Conservation (phyloP, 768 basidiomycete genomes). For the Leccinum obscurum region DNA sequence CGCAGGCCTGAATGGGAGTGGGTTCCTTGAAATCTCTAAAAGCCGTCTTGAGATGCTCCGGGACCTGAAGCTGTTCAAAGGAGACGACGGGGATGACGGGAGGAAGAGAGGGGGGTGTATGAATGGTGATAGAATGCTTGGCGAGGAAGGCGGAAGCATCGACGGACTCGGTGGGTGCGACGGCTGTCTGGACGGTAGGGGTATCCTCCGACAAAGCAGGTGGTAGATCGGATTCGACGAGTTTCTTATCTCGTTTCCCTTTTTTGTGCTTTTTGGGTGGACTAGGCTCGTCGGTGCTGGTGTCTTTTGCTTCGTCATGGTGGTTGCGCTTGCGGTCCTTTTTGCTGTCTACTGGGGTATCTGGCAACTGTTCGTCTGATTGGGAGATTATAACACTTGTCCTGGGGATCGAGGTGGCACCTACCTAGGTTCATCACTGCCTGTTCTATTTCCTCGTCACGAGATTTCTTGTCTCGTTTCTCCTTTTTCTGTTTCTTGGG, state of each 20-base stretch:
- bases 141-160: conserved; percentile 65
- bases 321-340: conserved; percentile 30
- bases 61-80: conserved; percentile 74
- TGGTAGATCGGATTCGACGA: conserved; percentile 3
- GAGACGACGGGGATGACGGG: conserved; percentile 65
- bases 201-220: conserved; percentile 5
- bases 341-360: conserved; percentile 13
- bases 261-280: conserved; percentile 30
- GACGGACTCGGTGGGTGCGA: conserved; percentile 14
- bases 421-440: conserved; percentile 4
- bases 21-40: conserved; percentile 80
- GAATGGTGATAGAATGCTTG: conserved; percentile 74
- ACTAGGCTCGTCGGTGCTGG: conserved; percentile 7
- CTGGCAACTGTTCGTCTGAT: conserved; percentile 2
- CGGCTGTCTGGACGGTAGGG: conserved; percentile 22
- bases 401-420: background rate
- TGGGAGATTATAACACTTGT: background rate
- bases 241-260: conserved; percentile 20
- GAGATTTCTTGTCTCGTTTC: background rate
- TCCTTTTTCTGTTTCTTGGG: background rate
- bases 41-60: conserved; percentile 56
- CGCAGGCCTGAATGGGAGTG: conserved; percentile 93
- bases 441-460: background rate
- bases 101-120: conserved; percentile 46
- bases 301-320: background rate